Conservation (phyloP, 306 rosid genomes). For the Lathyrus aphaca region DNA sequence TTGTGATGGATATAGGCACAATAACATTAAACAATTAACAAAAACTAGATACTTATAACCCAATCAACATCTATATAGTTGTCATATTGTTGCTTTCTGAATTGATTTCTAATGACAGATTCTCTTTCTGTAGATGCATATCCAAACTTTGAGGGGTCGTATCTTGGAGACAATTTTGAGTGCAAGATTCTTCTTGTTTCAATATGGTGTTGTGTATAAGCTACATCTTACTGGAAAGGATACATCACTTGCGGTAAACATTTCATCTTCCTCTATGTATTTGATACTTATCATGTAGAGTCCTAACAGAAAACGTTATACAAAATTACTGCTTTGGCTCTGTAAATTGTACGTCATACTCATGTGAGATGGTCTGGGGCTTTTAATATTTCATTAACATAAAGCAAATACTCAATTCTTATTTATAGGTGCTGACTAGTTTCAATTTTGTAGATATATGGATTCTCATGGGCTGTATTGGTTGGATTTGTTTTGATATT, state of each 20-base stretch:
- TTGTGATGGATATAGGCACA: background rate
- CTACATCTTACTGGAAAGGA: constrained; percentile 70
- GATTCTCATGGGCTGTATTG: constrained; percentile 90
- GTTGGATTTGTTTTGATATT: constrained; percentile 73
- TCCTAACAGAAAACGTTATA: background rate
- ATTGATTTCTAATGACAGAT: constrained; percentile 31
- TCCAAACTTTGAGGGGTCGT: constrained; percentile 88
- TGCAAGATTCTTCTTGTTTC: constrained; percentile 74
- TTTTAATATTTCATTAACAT: constrained; percentile 18
- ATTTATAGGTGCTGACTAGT: constrained; percentile 35
- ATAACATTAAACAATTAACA: constrained; percentile 2
- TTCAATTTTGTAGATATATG: constrained; percentile 64
- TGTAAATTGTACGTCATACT: background rate
- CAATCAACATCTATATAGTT: constrained; percentile 7
- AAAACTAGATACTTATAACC: constrained; percentile 15
- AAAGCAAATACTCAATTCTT: constrained; percentile 5
- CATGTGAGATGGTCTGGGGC: constrained; percentile 2
- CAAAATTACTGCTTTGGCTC: constrained; percentile 1
- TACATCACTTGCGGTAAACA: constrained; percentile 84
- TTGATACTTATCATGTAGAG: constrained; percentile 24
- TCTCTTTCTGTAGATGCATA: constrained; percentile 63
- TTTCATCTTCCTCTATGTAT: constrained; percentile 23
- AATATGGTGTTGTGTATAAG: constrained; percentile 91
- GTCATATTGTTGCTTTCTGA: constrained; percentile 10
- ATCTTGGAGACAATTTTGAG: constrained; percentile 91